Evolutionary conservation across 768 basidiomycete genomes (phyloP).

Genomic region (Suillus sp.): DNA sequence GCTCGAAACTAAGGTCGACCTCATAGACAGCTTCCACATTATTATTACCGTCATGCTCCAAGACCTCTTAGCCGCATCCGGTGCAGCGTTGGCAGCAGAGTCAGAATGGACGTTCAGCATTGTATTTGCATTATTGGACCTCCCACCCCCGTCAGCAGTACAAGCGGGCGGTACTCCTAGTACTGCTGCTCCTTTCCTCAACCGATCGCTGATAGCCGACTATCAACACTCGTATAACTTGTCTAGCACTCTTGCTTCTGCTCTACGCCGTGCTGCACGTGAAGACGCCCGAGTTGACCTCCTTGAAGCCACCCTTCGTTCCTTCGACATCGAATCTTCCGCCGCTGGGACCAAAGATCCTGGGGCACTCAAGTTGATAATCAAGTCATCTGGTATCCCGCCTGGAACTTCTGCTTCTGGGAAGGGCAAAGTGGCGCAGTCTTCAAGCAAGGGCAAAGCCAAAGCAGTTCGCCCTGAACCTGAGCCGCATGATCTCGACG

Average conservation of each 20-base stretch:
- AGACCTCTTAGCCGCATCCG: constrained; percentile 48
- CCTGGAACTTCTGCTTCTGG: constrained; percentile 39
- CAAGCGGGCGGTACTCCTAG: constrained; percentile 11
- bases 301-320: constrained; percentile 52
- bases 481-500: constrained; percentile 45
- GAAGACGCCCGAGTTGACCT: constrained; percentile 62
- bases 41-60: constrained; percentile 52
- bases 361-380: constrained; percentile 62
- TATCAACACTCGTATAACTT: constrained; percentile 72
- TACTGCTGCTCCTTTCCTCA: constrained; percentile 55
- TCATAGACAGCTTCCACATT: constrained; percentile 70
- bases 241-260: constrained; percentile 47
- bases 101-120: constrained; percentile 58
- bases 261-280: constrained; percentile 46
- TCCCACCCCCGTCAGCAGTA: constrained; percentile 33
- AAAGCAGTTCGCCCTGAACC: constrained; percentile 30
- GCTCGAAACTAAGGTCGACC: constrained; percentile 71
- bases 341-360: constrained; percentile 37
- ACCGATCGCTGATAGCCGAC: constrained; percentile 67
- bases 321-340: constrained; percentile 34
- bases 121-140: constrained; percentile 59
- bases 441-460: constrained; percentile 43
- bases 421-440: constrained; percentile 20
- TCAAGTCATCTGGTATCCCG: constrained; percentile 60
- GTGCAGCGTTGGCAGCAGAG: constrained; percentile 44